Percentiles rank a stretch among this genome's conserved stretches.
Conservation (phyloP, 352 stramenopile species). For the Blastocystis sp. region DNA sequence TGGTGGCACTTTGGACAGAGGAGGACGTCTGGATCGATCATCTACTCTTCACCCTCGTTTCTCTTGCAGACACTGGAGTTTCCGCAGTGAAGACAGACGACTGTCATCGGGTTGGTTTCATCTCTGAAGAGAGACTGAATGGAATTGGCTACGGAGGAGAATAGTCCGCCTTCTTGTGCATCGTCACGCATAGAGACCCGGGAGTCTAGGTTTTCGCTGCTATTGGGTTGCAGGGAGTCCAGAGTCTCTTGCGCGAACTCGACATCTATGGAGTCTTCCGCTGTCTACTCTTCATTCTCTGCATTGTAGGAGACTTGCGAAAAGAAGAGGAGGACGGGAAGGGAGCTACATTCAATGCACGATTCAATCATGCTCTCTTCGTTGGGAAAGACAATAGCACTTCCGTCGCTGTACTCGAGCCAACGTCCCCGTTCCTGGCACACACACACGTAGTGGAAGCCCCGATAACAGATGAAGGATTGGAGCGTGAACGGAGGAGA, state of each 20-base stretch:
- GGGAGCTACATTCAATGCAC: slow-evolving; percentile 2
- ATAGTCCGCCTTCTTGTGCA: slow-evolving; percentile 12
- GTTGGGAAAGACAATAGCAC: neutral
- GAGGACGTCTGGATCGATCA: neutral
- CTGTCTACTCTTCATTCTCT: neutral
- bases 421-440: neutral
- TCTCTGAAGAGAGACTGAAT: slow-evolving; percentile 12
- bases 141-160: neutral
- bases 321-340: slow-evolving; percentile 44
- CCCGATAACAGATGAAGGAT: slow-evolving; percentile 37
- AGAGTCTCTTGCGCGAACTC: neutral
- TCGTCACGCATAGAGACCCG: neutral
- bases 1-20: slow-evolving; percentile 42
- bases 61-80: neutral
- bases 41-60: neutral
- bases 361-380: slow-evolving; percentile 7
- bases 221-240: neutral
- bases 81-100: neutral
- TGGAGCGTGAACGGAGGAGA: neutral
- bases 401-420: slow-evolving; percentile 44
- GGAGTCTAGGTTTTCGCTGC: neutral
- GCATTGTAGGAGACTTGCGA: slow-evolving; percentile 16
- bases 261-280: slow-evolving; percentile 7
- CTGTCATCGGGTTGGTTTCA: neutral
- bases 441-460: slow-evolving; percentile 33